Evolutionary conservation across 2,329 filamentous ascomycete species (phyloP).

Genomic region (Sporothrix protearum): DNA sequence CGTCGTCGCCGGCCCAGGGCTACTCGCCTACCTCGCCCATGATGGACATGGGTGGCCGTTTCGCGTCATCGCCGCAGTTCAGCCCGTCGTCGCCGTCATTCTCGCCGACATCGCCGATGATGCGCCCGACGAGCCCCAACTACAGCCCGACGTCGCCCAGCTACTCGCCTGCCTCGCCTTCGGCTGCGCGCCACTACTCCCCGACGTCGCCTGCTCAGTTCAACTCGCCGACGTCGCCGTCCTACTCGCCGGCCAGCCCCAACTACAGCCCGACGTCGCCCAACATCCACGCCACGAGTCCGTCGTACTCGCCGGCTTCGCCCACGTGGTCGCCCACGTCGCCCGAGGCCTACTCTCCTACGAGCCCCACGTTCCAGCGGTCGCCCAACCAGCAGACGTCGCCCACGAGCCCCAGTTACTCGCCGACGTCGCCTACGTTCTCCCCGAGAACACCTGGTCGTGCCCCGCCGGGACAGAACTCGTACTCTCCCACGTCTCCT

Average conservation of each 20-base stretch:
- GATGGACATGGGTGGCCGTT: slow-evolving; percentile 52
- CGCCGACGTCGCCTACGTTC: slow-evolving; percentile 56
- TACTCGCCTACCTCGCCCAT: slow-evolving; percentile 76
- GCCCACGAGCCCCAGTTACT: slow-evolving; percentile 67
- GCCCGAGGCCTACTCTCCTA: slow-evolving; percentile 59
- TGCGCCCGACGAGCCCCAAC: slow-evolving; percentile 54
- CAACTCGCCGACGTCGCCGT: slow-evolving; percentile 71
- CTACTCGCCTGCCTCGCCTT: slow-evolving; percentile 61
- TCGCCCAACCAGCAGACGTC: slow-evolving; percentile 54
- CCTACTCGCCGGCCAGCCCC: slow-evolving; percentile 67
- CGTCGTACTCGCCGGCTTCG: slow-evolving; percentile 65
- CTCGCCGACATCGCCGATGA: slow-evolving; percentile 59
- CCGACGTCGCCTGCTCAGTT: slow-evolving; percentile 70
- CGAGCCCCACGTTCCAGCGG: slow-evolving; percentile 58
- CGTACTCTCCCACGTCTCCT: slow-evolving; percentile 42
- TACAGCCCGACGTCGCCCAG: slow-evolving; percentile 65
- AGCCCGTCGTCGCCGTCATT: slow-evolving; percentile 62
- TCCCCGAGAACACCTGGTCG: slow-evolving; percentile 46
- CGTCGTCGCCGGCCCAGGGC: slow-evolving; percentile 68
- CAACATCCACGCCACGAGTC: slow-evolving; percentile 53
- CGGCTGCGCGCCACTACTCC: slow-evolving; percentile 56
- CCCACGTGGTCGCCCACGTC: slow-evolving; percentile 78
- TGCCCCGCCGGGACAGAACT: slow-evolving; percentile 37
- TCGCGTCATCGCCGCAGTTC: slow-evolving; percentile 57
- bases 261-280: slow-evolving; percentile 69